Evolutionary conservation across 768 basidiomycete genomes (phyloP).

Genomic region (Brasilioporus rufonigricans): DNA sequence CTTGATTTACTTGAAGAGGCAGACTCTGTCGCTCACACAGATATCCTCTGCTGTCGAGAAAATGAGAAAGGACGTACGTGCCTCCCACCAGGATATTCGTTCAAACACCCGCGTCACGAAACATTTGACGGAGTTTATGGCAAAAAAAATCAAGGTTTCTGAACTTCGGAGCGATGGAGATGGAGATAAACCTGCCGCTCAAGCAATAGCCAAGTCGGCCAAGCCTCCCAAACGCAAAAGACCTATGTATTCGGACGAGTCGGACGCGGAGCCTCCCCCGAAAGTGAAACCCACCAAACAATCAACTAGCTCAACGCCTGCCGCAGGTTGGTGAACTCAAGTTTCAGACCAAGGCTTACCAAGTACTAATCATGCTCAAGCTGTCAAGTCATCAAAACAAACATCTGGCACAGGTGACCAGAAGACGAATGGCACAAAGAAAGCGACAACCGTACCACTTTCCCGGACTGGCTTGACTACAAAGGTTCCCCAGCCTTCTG

Average conservation of each 20-base stretch:
- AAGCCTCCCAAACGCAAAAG: constrained; percentile 30
- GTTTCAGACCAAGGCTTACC: background rate
- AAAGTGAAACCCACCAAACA: constrained; percentile 18
- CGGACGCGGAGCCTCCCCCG: constrained; percentile 14
- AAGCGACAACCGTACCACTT: background rate
- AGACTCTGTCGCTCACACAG: constrained; percentile 36
- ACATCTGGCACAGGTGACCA: background rate
- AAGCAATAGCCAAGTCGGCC: constrained; percentile 3
- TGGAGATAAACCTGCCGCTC: constrained; percentile 29
- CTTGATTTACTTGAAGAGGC: constrained; percentile 38
- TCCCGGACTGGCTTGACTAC: background rate
- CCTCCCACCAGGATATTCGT: constrained; percentile 39
- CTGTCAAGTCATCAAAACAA: constrained; percentile 9
- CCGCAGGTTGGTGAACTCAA: constrained; percentile 15
- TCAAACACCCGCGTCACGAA: constrained; percentile 37
- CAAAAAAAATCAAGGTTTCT: constrained; percentile 31
- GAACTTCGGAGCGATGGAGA: constrained; percentile 33
- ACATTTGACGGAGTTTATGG: constrained; percentile 32
- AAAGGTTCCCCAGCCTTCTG: constrained; percentile 2
- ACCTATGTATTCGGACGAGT: constrained; percentile 21
- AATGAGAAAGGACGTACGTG: constrained; percentile 39
- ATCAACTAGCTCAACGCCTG: background rate
- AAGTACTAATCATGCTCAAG: constrained; percentile 12
- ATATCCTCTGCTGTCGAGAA: constrained; percentile 41
- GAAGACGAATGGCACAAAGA: constrained; percentile 10